Conservation (phyloP, 305 asterid species). For the Fraxinus floribunda region DNA sequence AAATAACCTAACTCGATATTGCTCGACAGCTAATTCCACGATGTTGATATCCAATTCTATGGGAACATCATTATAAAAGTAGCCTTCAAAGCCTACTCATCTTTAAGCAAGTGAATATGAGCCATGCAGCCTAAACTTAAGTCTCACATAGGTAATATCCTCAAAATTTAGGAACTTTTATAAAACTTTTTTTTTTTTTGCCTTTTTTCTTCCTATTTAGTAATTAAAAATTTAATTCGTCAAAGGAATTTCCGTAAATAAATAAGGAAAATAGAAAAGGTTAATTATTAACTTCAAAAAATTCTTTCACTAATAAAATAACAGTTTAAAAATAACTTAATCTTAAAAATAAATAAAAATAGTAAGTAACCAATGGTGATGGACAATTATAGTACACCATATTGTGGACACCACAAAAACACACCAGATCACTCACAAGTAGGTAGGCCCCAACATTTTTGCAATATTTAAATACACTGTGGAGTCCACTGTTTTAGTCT, state of each 20-base stretch:
- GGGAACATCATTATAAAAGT: background rate
- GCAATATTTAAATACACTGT: no score
- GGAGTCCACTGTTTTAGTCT: no score
- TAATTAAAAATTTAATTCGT: background rate
- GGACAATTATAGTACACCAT: background rate
- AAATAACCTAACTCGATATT: background rate
- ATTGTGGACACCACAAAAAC: no score
- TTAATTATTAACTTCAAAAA: background rate
- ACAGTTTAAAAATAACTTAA: background rate
- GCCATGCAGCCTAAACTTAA: no score
- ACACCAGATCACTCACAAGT: no score
- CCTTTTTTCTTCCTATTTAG: no score
- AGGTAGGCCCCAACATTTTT: no score
- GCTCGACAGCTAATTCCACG: background rate
- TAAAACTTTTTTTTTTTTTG: no score
- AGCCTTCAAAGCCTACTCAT: background rate
- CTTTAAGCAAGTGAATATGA: background rate
- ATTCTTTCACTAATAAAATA: background rate
- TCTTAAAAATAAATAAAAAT: background rate
- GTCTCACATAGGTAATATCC: no score
- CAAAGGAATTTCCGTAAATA: background rate
- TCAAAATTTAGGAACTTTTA: no score
- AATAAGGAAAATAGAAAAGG: background rate
- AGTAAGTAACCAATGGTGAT: background rate
- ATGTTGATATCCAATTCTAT: background rate